Evolutionary conservation across 2,329 filamentous ascomycete genomes (phyloP), one percentile per base, ranked within the genome.

Genomic region (Fusarium sororula): DNA sequence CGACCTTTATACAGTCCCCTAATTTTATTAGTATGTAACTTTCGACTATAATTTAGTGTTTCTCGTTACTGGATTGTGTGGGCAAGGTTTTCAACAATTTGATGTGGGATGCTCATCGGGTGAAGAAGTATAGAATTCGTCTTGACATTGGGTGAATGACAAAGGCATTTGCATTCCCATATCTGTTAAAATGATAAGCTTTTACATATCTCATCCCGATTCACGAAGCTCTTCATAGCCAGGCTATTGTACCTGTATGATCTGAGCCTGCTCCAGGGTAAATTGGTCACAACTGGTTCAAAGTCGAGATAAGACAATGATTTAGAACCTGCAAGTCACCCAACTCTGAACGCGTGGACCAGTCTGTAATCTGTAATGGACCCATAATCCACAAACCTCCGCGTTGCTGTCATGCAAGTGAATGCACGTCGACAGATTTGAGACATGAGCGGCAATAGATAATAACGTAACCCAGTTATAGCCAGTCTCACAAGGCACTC

Each of bases 381-480:
- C 57, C 28, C 59, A 42, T 59, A 41, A 57, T 69, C 51, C 69
- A 61, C 66, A 61, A 41, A 41, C 41, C 56, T 66, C 59, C 42
- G 51, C 55, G 24, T 38, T 61, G 41, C 38, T 47, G 26, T 32
- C 51, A 54, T 51, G 48, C 55, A 59, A 55, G 59, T 42, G 18
- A 64, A 67, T 71, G 62, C 62, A 65, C 35, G 57, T 48, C 50
- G 30, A 60, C 57, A 64, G 56, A 55, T 70, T 47, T 41, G 47
- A 76, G 48, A 63, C 35, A 48, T 37, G 30, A 30, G 47, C 30
- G 35, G 32, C 44, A 55, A 39, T 32, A 53, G 35, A 54, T 14
- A 45, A 71, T 67, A 66, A 38, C 20, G 26, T 51, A 35, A 32
- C 53, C 32, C 60, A 66, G 57, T 58, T 72, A 70, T 69, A 54